A percentile compares a stretch with the other conserved stretches of the same genome.
phyloP scores from a whole-genome alignment of 768 basidiomycete species.

The Amyloporia xantha region DNA sequence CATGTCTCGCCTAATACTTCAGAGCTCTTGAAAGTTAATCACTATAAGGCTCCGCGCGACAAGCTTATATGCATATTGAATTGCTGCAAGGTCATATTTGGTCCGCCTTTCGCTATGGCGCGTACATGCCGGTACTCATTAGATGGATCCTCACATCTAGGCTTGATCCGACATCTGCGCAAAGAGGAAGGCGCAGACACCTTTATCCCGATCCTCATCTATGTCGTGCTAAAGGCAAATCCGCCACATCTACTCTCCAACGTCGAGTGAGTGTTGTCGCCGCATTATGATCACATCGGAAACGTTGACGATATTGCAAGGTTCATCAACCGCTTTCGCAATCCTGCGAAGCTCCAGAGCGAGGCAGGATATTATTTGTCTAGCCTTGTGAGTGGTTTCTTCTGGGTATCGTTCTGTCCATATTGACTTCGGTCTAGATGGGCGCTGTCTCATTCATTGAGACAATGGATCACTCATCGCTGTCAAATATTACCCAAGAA shows the following conservation, averaged over 20 bases:
- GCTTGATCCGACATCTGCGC: constrained; percentile 81
- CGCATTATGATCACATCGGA: no score
- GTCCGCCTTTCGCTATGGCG: constrained; percentile 38
- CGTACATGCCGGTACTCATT: constrained; percentile 3
- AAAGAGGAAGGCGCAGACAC: constrained; percentile 88
- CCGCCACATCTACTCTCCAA: constrained; percentile 91
- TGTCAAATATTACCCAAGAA: constrained; percentile 90
- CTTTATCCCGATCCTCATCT: constrained; percentile 93
- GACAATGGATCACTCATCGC: constrained; percentile 91
- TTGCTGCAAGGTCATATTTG: constrained; percentile 98
- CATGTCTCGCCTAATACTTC: not conserved
- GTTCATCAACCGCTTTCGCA: constrained; percentile 94
- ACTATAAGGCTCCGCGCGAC: constrained; percentile 97
- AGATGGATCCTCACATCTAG: constrained; percentile 32
- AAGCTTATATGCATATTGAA: constrained; percentile 97
- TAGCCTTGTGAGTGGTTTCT: constrained; percentile 70
- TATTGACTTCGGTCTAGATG: constrained; percentile 46
- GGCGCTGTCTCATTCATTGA: constrained; percentile 97
- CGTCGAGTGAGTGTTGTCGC: constrained; percentile 61
- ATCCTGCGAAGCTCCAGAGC: constrained; percentile 82
- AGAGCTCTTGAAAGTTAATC: constrained; percentile 96
- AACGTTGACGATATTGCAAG: constrained; percentile 40
- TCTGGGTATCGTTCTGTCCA: no score
- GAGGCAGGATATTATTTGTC: constrained; percentile 98
- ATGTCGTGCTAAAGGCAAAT: constrained; percentile 89